Evolutionary conservation across 257 asterid species (phyloP).

Genomic region (Lantana camara): DNA sequence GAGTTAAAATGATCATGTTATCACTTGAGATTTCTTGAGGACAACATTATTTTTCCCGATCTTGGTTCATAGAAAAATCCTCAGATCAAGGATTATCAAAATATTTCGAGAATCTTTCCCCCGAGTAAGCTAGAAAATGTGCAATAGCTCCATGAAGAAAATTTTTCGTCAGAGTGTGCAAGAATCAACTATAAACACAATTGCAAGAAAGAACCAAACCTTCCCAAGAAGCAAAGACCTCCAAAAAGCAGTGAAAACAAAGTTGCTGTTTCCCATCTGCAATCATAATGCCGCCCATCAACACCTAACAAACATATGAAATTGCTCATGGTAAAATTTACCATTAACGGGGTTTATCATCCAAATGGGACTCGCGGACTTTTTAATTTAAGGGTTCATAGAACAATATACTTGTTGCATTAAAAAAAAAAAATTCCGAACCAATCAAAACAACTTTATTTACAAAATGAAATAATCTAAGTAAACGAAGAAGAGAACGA

Average conservation of each 20-base stretch:
- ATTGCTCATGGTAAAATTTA: conserved; percentile 32
- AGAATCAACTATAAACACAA: neutral
- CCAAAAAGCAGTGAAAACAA: conserved; percentile 80
- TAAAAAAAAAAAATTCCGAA: neutral
- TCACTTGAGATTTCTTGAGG: conserved; percentile 21
- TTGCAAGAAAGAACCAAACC: conserved; percentile 42
- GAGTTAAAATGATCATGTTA: conserved; percentile 15
- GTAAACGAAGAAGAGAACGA: conserved; percentile 17
- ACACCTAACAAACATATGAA: conserved; percentile 62
- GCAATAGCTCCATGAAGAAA: conserved; percentile 4
- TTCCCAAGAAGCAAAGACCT: conserved; percentile 86
- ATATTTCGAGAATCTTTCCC: neutral
- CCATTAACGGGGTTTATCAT: neutral
- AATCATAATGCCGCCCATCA: conserved; percentile 81
- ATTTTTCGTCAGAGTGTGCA: neutral
- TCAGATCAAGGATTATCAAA: conserved; percentile 7
- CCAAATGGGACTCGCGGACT: neutral
- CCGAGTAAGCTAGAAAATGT: neutral
- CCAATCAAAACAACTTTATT: neutral
- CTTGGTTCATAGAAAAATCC: neutral
- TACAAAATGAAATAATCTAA: no score
- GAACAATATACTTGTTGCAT: neutral
- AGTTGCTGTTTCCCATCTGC: conserved; percentile 97
- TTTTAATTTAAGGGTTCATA: no score
- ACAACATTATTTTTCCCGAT: neutral